Evolutionary conservation across 2,329 filamentous ascomycete species (phyloP).

Genomic region (Pseudogymnoascus sp.): DNA sequence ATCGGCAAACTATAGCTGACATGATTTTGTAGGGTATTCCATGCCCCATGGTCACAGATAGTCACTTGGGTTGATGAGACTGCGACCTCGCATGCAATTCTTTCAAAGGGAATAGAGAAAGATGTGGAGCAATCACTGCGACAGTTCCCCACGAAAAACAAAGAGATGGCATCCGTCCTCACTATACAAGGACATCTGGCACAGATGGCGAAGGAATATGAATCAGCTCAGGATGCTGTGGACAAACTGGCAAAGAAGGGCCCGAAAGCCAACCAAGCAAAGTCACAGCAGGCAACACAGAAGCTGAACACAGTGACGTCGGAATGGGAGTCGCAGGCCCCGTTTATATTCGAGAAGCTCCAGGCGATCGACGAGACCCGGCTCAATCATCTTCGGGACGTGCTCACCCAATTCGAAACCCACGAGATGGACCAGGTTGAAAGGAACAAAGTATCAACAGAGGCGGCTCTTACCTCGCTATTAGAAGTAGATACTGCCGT

Average conservation of each 20-base stretch:
- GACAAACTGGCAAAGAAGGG: conserved; percentile 78
- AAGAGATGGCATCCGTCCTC: conserved; percentile 70
- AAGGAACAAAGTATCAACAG: conserved; percentile 63
- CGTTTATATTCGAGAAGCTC: conserved; percentile 87
- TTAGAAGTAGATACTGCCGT: conserved; percentile 79
- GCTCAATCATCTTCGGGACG: conserved; percentile 81
- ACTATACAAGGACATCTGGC: conserved; percentile 75
- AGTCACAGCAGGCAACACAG: conserved; percentile 64
- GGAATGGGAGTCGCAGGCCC: conserved; percentile 91
- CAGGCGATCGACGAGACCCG: conserved; percentile 86
- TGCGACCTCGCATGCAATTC: conserved; percentile 73
- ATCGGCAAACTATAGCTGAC: conserved; percentile 17
- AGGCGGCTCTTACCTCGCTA: conserved; percentile 71
- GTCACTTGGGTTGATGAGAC: conserved; percentile 70
- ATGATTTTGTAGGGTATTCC: conserved; percentile 63
- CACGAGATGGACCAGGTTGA: conserved; percentile 85
- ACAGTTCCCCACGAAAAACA: conserved; percentile 60
- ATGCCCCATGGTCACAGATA: conserved; percentile 83
- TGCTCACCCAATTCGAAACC: conserved; percentile 86
- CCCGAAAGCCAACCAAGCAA: conserved; percentile 64
- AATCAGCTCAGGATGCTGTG: conserved; percentile 74
- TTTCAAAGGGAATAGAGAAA: conserved; percentile 73
- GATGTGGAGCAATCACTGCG: conserved; percentile 83
- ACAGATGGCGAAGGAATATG: conserved; percentile 75
- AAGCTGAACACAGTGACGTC: conserved; percentile 70